phyloP scores from a whole-genome alignment of 2,329 filamentous ascomycete species.

The Paecilomyces sp. region DNA sequence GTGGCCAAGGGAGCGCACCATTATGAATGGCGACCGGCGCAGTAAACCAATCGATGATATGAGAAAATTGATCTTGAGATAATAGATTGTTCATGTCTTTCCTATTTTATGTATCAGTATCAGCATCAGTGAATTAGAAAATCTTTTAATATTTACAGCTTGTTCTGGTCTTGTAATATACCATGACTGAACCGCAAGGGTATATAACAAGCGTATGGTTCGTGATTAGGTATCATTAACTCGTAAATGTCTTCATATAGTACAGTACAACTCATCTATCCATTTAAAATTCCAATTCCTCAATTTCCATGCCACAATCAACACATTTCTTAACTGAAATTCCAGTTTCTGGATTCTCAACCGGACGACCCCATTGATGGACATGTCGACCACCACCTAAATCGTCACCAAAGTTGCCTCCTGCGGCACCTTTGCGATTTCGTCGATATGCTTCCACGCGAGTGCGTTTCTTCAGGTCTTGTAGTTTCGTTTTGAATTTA shows the following conservation, averaged over 20 bases:
- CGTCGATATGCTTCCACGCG: constrained; percentile 82
- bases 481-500: constrained; percentile 83
- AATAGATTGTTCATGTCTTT: neutral
- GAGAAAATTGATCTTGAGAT: neutral
- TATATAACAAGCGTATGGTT: neutral
- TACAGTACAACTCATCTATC: neutral
- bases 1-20: constrained; percentile 54
- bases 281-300: constrained; percentile 55
- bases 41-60: neutral
- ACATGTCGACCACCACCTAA: constrained; percentile 68
- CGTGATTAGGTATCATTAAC: neutral
- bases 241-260: neutral
- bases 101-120: neutral
- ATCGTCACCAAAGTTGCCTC: constrained; percentile 65
- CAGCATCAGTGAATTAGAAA: neutral
- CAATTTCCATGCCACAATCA: constrained; percentile 61
- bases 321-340: constrained; percentile 63
- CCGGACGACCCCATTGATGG: constrained; percentile 69
- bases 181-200: too few species aligned
- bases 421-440: constrained; percentile 47
- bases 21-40: constrained; percentile 53
- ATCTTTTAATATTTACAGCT: neutral
- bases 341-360: constrained; percentile 52
- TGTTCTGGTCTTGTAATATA: too few species aligned
- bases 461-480: constrained; percentile 88